Conservation (phyloP, 306 rosid genomes). For the Begonia peltatifolia region DNA sequence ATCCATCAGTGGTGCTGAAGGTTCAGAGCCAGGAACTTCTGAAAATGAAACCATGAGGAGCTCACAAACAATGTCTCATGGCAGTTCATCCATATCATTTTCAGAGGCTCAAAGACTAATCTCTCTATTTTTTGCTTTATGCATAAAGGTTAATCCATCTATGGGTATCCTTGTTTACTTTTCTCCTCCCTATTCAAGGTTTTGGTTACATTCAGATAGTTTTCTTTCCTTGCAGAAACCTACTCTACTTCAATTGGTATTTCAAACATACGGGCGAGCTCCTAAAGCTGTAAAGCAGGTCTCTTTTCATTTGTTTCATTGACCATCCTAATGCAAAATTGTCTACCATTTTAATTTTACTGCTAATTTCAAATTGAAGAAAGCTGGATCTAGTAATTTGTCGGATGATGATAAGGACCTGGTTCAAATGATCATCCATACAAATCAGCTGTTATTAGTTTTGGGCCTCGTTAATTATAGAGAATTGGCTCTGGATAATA, state of each 20-base stretch:
- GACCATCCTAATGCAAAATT: not conserved
- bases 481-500: too few species aligned
- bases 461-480: too few species aligned
- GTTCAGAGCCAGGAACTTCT: slow-evolving; percentile 39
- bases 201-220: not conserved
- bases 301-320: not conserved
- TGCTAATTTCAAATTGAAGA: too few species aligned
- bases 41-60: slow-evolving; percentile 37
- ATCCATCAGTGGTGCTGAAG: slow-evolving; percentile 34
- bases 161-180: too few species aligned
- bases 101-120: slow-evolving; percentile 74
- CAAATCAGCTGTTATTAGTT: too few species aligned
- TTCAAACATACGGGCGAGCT: slow-evolving; percentile 53
- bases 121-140: slow-evolving; percentile 84
- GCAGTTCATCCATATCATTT: slow-evolving; percentile 37
- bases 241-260: slow-evolving; percentile 65
- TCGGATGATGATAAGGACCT: too few species aligned
- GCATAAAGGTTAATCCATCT: slow-evolving; percentile 57
- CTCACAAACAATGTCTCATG: slow-evolving; percentile 20
- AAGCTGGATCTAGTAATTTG: too few species aligned
- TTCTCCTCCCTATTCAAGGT: too few species aligned
- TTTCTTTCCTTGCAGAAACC: slow-evolving; percentile 58
- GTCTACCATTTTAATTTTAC: not conserved
- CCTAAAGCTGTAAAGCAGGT: slow-evolving; percentile 82
- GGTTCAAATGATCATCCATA: too few species aligned